Evolutionary conservation across 805 yeast genomes (phyloP), one percentile per base, ranked within the genome.

Genomic region (Wickerhamomyces hampshirensis): DNA sequence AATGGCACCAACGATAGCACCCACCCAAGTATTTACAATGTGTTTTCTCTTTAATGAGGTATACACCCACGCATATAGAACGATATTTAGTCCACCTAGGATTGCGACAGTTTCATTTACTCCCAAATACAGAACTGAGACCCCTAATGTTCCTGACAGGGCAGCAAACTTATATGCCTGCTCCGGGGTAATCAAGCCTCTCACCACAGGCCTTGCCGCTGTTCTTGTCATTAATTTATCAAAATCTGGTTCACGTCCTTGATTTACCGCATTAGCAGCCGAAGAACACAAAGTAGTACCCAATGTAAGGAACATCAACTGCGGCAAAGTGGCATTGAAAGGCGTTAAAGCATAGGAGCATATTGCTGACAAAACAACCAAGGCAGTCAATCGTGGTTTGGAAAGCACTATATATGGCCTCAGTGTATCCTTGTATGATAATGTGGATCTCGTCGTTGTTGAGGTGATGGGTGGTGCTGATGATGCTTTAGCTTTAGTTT

Each of bases 1-100:
- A 31, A 93, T 84, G 0, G 97, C 98, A 4, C 98, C 98, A 4
- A 93, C 98, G n/a, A 93, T 58, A 0, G 98, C 98, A 14, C 98
- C 98, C 3, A 93, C 93, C 98, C 98, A 93, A 1, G 98, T 93
- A 59, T 93, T 93, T 28, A 84, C 58, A 34, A 93, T 91, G 17
- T 85, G 80, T 41, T 70, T 75, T 38, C 98, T 72, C 56, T 93
- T 93, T 57, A 93, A 63, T 0, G 96, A 82, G 0, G 98, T 93
- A 63, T 93, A 93, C 1, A 82, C 60, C 84, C 98, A 89, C 1
- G 94, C 79, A 54, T 93, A 93, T 9, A 93, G 69, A 1, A 74
- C 76, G 34, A 93, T 86, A 58, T 93, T 93, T 6, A 77, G 53
- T 1, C 76, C 71, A 3, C 97, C 98, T n/a, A 93, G 67, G 1